Base-by-base conservation (phyloP, 306 rosid species). In the Citrullus colocynthis region DNA sequence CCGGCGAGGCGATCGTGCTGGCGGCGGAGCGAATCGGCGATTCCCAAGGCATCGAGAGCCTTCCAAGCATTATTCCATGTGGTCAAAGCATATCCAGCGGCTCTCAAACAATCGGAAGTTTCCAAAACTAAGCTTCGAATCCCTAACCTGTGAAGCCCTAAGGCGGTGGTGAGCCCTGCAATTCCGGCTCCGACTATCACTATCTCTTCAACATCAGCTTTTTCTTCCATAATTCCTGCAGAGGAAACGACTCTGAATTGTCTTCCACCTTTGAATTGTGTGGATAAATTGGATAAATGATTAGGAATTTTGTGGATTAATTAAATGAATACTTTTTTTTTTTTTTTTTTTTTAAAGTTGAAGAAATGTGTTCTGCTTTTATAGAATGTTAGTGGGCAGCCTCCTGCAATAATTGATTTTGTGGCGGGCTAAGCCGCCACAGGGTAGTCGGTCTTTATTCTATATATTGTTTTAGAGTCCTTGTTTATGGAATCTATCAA, bases 101-200 rank as follows among this genome's bases (percentile, higher is more conserved):
- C 73, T 74, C 93, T 87, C 80, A 89, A 60, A 51, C 58, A 69
- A 18, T 86, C 78, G 0, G 89, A 85, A 64, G 87, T 65, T 84
- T 91, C 93, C 66, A 91, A 77, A 1, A 91, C 90, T 74, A 89
- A 75, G 81, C 91, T 85, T 82, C 13, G 55, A 16, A 89, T 32
- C 0, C 93, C 90, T 80, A 81, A 79, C 85, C 93, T 85, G n/a
- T 89, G 87, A 81, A 91, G 90, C 81, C 85, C 96, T 3, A 89
- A 80, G 39, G 89, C 78, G 0, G 91, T 87, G 7, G 91, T 11
- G 5, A 87, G 91, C 9, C 91, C 93, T 62, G 89, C 87, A 36
- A 91, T 85, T 74, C 93, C 96, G 51, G 84, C 91, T 82, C 96
- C 93, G 18, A 89, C 93, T 76, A 91, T 91, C 72, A 89, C 90